Evolutionary conservation across 768 basidiomycete genomes (phyloP), one percentile per base, ranked within the genome.

Genomic region (Clathrus columnatus): DNA sequence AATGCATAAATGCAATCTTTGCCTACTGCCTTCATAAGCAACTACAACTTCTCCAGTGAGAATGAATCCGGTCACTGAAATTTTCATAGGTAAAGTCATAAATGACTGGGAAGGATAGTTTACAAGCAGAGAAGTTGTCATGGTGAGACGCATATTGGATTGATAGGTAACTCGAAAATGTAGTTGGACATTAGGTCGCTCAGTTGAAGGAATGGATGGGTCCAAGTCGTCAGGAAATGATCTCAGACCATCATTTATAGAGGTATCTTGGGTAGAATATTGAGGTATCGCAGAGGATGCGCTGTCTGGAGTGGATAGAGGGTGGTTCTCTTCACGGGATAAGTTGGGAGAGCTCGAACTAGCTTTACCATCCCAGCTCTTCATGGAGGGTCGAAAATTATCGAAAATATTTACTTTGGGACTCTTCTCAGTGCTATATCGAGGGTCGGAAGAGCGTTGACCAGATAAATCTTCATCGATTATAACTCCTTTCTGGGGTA

Each of bases 51-150:
- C 90, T 56, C 90, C 91, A 11, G 78, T 78, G 68, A 98, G 90
- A 14, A 92, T 74, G 56, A 98, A 75, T 0, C 91, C 90, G 0
- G 87, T 94, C 24, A 98, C 81, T n/a, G 85, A 87, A 53, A 98
- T 83, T 64, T 89, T 87, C 68, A 99, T 89, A 6, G 96, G 96
- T 23, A 99, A 78, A 14, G 90, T 85, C 94, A 99, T 97, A 76
- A 99, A 98, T 67, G 87, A 81, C 0, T 87, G 85, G 0, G 92
- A 92, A 5, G 96, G 96, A 67, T 98, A 97, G 70, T 99, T 96
- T 70, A 99, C 93, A 59, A 93, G 80, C 24, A 98, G 78, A 7
- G 91, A 94, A 0, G 96, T 98, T 27, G 89, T 84, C 54, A 99
- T 77, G 7, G 88, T 89, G 61, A 99, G 75, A 16, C 88, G 85